Evolutionary conservation across 1,139 yeast species (phyloP).

Genomic region (Taiozyma sp.): DNA sequence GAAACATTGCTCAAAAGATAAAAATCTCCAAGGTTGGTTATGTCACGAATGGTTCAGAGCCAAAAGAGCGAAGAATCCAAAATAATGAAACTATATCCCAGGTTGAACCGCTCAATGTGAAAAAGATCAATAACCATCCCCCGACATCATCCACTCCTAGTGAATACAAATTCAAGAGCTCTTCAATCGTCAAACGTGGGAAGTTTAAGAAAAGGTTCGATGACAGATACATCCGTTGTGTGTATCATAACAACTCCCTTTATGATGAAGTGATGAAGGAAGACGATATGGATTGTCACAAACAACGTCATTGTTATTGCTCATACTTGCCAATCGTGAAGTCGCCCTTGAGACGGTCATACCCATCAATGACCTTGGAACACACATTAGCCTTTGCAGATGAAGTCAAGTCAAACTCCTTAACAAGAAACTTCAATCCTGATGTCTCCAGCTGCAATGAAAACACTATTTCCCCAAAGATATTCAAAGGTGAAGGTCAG

Average conservation of each 20-base stretch:
- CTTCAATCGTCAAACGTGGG: slow-evolving; percentile 17
- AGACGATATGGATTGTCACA: background rate
- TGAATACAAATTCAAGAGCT: background rate
- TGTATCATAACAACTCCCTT: background rate
- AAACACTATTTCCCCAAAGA: background rate
- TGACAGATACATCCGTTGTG: slow-evolving; percentile 18
- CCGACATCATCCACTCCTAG: background rate
- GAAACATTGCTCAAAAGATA: background rate
- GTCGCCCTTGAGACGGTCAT: slow-evolving; percentile 16
- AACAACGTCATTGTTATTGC: slow-evolving; percentile 17
- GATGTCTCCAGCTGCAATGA: background rate
- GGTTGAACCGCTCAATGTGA: background rate
- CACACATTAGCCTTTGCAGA: background rate
- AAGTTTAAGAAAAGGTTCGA: slow-evolving; percentile 21
- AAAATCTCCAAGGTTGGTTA: background rate
- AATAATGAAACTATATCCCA: background rate
- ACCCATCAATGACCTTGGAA: background rate
- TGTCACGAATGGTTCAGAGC: background rate
- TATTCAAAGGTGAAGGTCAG: background rate
- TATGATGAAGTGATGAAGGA: background rate
- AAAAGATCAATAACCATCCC: background rate
- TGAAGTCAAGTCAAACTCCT: slow-evolving; percentile 1
- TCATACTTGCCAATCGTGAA: slow-evolving; percentile 13
- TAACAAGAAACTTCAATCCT: background rate
- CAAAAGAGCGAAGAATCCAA: background rate